A percentile compares a stretch with the other conserved stretches of the same genome.
phyloP scores from a whole-genome alignment of 192 early-diverging fungal genomes.

The Umbelopsis isabellina region DNA sequence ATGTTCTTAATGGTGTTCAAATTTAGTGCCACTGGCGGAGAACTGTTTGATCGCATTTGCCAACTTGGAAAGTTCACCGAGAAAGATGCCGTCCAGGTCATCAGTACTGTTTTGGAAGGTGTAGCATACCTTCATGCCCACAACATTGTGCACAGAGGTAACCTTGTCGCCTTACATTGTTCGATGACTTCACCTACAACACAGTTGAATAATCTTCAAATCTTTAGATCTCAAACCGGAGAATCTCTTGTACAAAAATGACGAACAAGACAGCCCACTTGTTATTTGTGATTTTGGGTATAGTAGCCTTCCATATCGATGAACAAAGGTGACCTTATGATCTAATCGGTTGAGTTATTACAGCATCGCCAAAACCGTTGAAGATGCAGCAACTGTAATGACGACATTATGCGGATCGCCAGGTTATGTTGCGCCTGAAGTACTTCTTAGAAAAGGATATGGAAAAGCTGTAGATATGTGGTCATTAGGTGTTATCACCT shows the following conservation, averaged over 20 bases:
- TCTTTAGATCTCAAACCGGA: slow-evolving; percentile 77
- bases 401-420: slow-evolving; percentile 87
- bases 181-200: neutral
- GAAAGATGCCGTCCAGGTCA: slow-evolving; percentile 74
- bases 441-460: slow-evolving; percentile 81
- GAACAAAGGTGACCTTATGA: neutral
- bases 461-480: slow-evolving; percentile 93
- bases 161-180: neutral
- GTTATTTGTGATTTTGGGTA: slow-evolving; percentile 87
- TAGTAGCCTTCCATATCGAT: neutral
- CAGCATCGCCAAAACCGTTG: slow-evolving; percentile 70
- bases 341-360: neutral
- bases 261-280: slow-evolving; percentile 64
- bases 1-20: neutral
- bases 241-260: slow-evolving; percentile 80
- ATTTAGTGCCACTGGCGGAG: slow-evolving; percentile 74
- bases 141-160: slow-evolving; percentile 85
- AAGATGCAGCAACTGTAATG: slow-evolving; percentile 64
- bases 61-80: slow-evolving; percentile 82
- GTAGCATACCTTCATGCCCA: slow-evolving; percentile 86
- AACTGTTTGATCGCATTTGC: slow-evolving; percentile 85
- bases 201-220: neutral
- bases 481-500: slow-evolving; percentile 81
- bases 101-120: slow-evolving; percentile 74
- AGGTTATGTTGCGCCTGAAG: slow-evolving; percentile 86